A percentile compares a stretch with the other conserved stretches of the same genome.
Evolutionary conservation across 2,329 filamentous ascomycete species (phyloP).

Genomic region (Fusarium hostae): DNA sequence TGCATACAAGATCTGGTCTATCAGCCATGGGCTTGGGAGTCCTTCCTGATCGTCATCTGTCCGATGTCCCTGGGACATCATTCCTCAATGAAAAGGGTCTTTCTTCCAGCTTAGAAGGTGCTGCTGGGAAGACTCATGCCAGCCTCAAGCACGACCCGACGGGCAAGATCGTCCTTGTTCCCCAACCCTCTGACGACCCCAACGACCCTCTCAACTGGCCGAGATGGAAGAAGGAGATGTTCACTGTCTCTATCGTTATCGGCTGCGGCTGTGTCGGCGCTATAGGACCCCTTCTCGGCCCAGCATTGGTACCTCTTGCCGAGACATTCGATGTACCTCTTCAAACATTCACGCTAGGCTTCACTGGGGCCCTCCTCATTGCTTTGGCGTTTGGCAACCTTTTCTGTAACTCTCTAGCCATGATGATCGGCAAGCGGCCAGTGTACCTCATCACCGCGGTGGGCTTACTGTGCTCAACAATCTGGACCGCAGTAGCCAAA

Average conservation of each 20-base stretch:
- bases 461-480: background rate
- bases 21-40: background rate
- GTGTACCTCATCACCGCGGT: background rate
- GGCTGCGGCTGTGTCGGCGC: background rate
- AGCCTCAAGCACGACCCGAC: background rate
- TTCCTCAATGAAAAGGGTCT: background rate
- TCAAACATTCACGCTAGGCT: background rate
- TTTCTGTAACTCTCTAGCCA: background rate
- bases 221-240: slow-evolving; percentile 3
- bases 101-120: background rate
- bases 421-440: slow-evolving; percentile 1
- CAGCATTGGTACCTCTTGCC: background rate
- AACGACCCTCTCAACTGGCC: slow-evolving; percentile 9
- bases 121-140: rapidly evolving
- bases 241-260: background rate
- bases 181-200: background rate
- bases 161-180: slow-evolving; percentile 4
- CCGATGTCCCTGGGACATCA: background rate
- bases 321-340: background rate
- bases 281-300: background rate
- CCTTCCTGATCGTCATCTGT: background rate
- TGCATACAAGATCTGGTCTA: rapidly evolving
- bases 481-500: background rate
- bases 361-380: background rate
- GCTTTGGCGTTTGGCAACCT: background rate